Evolutionary conservation across 2,329 filamentous ascomycete species (phyloP), one percentile per base, ranked within the genome.

Genomic region (Didymella sp.): DNA sequence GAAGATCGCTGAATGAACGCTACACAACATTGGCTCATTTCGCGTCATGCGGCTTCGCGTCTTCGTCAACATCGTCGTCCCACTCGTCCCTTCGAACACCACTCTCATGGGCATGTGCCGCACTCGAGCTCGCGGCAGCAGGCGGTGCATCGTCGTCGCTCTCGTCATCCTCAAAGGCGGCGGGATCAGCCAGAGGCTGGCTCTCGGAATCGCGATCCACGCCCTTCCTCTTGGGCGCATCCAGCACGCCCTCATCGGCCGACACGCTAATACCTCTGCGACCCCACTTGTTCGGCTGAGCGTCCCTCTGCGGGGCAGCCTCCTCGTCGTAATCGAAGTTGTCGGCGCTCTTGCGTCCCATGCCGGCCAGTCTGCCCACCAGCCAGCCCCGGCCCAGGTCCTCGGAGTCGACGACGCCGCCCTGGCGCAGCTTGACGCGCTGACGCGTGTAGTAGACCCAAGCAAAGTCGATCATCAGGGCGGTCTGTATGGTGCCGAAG

Each of bases 381-480:
- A 98, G 81, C 88, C 92, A 97, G 61, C 92, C 91, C 53, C 91
- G 88, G 62, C 88, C 85, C 72, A 96, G 82, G 73, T 98, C 94
- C 63, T 97, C 93, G 4, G 89, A 89, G 72, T 98, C 94, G 13
- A 98, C 91, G 17, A 97, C 83, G 6, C 92, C 91, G 41, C 94
- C 94, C 64, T 87, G 88, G 60, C 94, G 86, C 15, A 98, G 87
- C 87, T 97, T 97, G 71, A 98, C 92, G 55, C 93, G 87, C 80
- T 97, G 94, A 62, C 94, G 86, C 11, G 89, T 90, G 80, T 91
- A 97, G 81, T 98, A 98, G 1, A 98, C 92, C 92, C 93, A 97
- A 31, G 92, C 92, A 73, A 98, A 98, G 77, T 98, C 94, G 66
- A 93, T 75, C 76, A 97, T 97, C 40, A 97, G 85, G 1, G 89